Evolutionary conservation across 768 basidiomycete species (phyloP), one percentile per base, ranked within the genome.

Genomic region (Nevesoporus exiguus): DNA sequence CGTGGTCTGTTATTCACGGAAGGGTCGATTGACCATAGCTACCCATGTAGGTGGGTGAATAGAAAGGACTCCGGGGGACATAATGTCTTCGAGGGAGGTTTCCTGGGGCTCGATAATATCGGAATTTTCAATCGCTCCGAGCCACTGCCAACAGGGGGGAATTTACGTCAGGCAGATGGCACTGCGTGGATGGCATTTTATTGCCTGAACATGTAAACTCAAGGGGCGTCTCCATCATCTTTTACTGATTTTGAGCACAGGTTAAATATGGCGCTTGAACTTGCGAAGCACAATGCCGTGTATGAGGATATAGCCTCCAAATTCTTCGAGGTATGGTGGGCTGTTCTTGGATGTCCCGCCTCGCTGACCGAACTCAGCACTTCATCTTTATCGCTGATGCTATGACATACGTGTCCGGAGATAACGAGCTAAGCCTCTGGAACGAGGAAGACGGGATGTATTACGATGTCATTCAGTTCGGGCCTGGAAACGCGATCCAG

Each of bases 121-220:
- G 94, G 94, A 13, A 84, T 92, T 7, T 99, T 99, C 78, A 99
- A 99, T 74, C 88, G 97, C 44, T 97, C 93, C 2, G 97, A 99
- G 70, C 91, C 93, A 25, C 74, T 99, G 24, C 97, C 97, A 7
- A 98, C 95, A 6, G 96, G 96, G 31, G 97, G 97, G 9, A 82
- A 75, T 17, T 77, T 99, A 54, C 93, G 96, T 50, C 97, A 99
- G 73, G 94, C 97, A 8, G 97, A 99, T 68, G 96, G 96, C 9
- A 99, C 97, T 7, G 93, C 96, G 0, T 99, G 97, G 97, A 99
- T 99, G 97, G 97, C 94, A 30, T 99, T 98, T 76, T 99, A 96
- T 72, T 93, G 88, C 61, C 73, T 98, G 54, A 97, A 97, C 66
- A 98, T 98, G 97, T 91, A 56, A 61, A 83, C 62, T 27, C 33